Conservation (phyloP, 192 early-diverging fungal genomes). For the Kickxella alabastrina region DNA sequence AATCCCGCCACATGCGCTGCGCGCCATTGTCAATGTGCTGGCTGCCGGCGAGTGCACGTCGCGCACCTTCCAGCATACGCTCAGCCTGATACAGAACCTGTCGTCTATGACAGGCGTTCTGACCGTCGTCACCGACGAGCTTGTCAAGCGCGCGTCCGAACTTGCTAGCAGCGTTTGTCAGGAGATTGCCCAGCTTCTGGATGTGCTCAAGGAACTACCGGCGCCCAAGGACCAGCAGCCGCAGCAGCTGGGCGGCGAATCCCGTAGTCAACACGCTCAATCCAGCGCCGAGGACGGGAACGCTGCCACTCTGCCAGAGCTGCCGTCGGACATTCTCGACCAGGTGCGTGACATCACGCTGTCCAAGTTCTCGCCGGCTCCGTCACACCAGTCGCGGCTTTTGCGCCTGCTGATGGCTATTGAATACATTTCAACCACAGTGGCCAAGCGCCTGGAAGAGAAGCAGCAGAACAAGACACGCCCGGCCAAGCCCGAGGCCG, state of each 20-base stretch:
- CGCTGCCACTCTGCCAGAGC: not conserved
- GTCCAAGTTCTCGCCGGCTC: slow-evolving; percentile 74
- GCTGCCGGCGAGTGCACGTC: slow-evolving; percentile 87
- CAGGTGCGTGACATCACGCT: slow-evolving; percentile 72
- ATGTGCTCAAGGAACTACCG: slow-evolving; percentile 48
- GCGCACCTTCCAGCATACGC: slow-evolving; percentile 91
- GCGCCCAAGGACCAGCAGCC: slow-evolving; percentile 6
- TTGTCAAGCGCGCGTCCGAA: slow-evolving; percentile 65
- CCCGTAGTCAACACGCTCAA: not conserved
- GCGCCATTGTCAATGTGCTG: slow-evolving; percentile 83
- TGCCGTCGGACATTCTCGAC: slow-evolving; percentile 45
- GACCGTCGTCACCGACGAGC: slow-evolving; percentile 76
- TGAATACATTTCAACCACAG: slow-evolving; percentile 66
- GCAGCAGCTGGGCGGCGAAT: not conserved
- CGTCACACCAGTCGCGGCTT: slow-evolving; percentile 88
- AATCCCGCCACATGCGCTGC: slow-evolving; percentile 79
- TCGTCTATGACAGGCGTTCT: slow-evolving; percentile 64
- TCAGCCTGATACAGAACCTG: slow-evolving; percentile 86
- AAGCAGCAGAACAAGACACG: slow-evolving; percentile 46
- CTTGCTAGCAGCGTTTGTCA: slow-evolving; percentile 63
- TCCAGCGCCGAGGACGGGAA: slow-evolving; percentile 38
- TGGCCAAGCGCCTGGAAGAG: slow-evolving; percentile 37
- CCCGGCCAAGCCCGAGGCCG: slow-evolving; percentile 16
- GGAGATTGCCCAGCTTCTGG: slow-evolving; percentile 66
- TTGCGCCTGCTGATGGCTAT: slow-evolving; percentile 91